Percentiles rank a stretch among this genome's conserved stretches.
Evolutionary conservation across 345 rosid genomes (phyloP).

Genomic region (Citrus medica): DNA sequence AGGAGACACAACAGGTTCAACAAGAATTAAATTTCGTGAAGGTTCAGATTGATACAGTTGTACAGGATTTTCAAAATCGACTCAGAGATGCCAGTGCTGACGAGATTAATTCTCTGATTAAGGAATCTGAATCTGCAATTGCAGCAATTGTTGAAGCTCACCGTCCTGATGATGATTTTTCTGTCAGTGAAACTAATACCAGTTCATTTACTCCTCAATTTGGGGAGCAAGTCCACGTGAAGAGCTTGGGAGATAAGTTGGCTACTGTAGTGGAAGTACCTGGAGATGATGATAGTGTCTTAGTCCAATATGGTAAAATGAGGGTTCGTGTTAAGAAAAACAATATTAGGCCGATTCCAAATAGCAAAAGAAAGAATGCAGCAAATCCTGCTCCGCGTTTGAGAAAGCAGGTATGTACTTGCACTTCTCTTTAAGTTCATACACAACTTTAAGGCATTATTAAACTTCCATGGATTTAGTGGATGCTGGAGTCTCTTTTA

Average conservation of each 20-base stretch:
- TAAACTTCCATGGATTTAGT: not conserved
- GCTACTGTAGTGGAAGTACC: conserved; percentile 73
- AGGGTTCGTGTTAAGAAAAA: conserved; percentile 66
- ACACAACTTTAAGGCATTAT: not conserved
- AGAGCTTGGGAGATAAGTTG: conserved; percentile 65
- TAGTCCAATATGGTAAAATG: conserved; percentile 83
- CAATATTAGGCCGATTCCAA: conserved; percentile 43
- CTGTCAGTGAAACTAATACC: conserved; percentile 31
- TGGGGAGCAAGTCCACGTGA: conserved; percentile 79
- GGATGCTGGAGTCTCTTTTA: not conserved
- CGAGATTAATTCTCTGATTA: conserved; percentile 53
- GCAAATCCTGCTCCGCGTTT: conserved; percentile 25
- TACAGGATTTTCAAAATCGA: conserved; percentile 52
- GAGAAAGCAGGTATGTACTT: conserved; percentile 49
- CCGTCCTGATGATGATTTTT: conserved; percentile 31
- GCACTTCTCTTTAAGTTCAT: not conserved
- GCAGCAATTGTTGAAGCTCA: conserved; percentile 60
- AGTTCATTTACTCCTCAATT: conserved; percentile 40
- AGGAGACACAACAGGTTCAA: conserved; percentile 54
- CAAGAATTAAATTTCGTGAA: conserved; percentile 55
- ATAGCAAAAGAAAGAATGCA: conserved; percentile 22
- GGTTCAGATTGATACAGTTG: conserved; percentile 46
- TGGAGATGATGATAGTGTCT: conserved; percentile 55
- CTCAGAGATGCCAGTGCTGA: conserved; percentile 41
- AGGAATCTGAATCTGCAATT: conserved; percentile 58